Evolutionary conservation across 192 early-diverging fungal species (phyloP).

Genomic region (Lobosporangium transversale): DNA sequence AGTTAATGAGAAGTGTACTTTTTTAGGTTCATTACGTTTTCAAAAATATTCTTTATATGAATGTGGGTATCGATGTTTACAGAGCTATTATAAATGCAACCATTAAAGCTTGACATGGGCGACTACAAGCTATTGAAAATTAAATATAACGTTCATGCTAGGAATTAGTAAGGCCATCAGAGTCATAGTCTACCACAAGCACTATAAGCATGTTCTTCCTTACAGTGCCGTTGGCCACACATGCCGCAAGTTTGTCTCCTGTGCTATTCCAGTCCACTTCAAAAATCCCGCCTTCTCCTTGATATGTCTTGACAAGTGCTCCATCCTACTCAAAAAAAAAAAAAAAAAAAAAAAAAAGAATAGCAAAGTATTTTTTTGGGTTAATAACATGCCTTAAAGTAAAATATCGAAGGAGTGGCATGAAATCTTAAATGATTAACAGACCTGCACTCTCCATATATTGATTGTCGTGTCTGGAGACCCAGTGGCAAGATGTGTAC

Average conservation of each 20-base stretch:
- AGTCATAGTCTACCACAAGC: background rate
- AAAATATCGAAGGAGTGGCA: too few species aligned
- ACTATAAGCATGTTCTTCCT: background rate
- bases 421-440: too few species aligned
- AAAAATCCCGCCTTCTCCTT: slow-evolving; percentile 67
- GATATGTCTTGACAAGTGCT: slow-evolving; percentile 61
- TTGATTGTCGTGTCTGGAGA: slow-evolving; percentile 82
- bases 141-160: background rate
- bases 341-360: too few species aligned
- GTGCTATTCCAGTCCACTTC: slow-evolving; percentile 69
- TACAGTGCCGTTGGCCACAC: slow-evolving; percentile 65
- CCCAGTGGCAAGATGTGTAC: slow-evolving; percentile 76
- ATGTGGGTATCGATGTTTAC: too few species aligned
- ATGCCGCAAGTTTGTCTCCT: slow-evolving; percentile 65
- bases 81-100: too few species aligned
- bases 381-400: too few species aligned
- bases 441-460: slow-evolving; percentile 76
- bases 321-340: too few species aligned
- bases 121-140: slow-evolving; percentile 28
- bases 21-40: too few species aligned
- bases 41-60: too few species aligned
- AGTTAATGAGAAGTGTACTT: too few species aligned
- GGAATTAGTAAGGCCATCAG: background rate
- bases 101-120: slow-evolving; percentile 39
- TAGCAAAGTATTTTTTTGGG: background rate